Base-by-base conservation (phyloP, 1,284 basidiomycete species). In the Exobasidium cylindrosporum region DNA sequence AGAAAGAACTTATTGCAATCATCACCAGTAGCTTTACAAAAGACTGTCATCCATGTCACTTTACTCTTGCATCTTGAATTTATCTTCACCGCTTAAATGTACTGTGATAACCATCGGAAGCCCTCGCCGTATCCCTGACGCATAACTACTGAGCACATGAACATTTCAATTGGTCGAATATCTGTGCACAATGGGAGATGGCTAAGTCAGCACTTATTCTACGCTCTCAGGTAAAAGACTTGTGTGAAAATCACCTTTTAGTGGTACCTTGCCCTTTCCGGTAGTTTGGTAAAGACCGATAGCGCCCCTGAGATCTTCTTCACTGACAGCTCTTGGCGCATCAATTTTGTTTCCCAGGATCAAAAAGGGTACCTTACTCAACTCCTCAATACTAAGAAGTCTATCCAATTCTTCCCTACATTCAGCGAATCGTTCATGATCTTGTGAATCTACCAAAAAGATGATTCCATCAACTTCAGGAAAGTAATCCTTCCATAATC, bases 71-170 rank as follows among this genome's bases (percentile, higher is more conserved):
- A n/a, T n/a, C n/a, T n/a, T n/a, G n/a, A n/a, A n/a, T n/a, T n/a
- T 28, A 24, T 14, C 24, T 47, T 47, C 46, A 55, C 53, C 4
- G 14, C 2, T 53, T 58, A 58, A 28, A 90, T 87, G 84, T 97
- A 97, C 91, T 97, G 94, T 69, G 92, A 95, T 72, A 98, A 81
- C 95, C 95, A 98, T 73, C 94, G 87, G 91, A 98, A 97, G 86
- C 91, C 95, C 83, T 98, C 96, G 66, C 94, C 95, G 82, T 98
- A 98, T 64, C 95, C 95, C 82, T 97, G 94, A 81, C 95, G 87
- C 86, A 96, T 93, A 62, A 99, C 95, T 64, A 99, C 95, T 17
- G 96, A 98, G 85, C 94, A 97, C 96, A 99, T 99, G 87, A 97
- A 99, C 77, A 98, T 87, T 82, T 99, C 96, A 82, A 98, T 97